Conservation (phyloP, 2,329 filamentous ascomycete genomes). For the Plectosphaerella sp. region DNA sequence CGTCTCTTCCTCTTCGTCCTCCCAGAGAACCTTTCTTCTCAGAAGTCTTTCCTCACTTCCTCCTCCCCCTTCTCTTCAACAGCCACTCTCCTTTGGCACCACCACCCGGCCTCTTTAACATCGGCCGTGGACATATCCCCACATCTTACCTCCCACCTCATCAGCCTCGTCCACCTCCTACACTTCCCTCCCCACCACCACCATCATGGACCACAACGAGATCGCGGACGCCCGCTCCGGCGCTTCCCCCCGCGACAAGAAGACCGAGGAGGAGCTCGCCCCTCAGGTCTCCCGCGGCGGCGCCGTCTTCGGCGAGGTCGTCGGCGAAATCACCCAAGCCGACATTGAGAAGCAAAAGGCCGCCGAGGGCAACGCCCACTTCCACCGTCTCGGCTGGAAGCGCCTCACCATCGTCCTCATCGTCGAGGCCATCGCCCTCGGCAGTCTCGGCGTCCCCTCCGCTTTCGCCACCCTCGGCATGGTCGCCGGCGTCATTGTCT, state of each 20-base stretch:
- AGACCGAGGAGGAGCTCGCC: conserved; percentile 7
- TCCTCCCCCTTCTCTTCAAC: neutral
- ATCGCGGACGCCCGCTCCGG: conserved; percentile 2
- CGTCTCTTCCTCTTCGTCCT: neutral
- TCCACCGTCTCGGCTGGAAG: conserved; percentile 52
- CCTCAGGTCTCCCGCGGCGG: conserved; percentile 12
- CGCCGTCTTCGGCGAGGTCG: conserved; percentile 18
- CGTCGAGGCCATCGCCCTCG: conserved; percentile 53
- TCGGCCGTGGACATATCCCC: neutral
- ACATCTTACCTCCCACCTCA: neutral
- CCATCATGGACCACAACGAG: conserved; percentile 11
- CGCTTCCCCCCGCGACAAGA: conserved; percentile 8
- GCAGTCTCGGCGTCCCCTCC: conserved; percentile 43
- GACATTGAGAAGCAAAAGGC: conserved; percentile 43
- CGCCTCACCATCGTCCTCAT: conserved; percentile 51
- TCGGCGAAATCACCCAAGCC: conserved; percentile 19
- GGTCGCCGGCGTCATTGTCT: conserved; percentile 34
- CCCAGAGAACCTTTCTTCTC: neutral
- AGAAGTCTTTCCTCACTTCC: neutral
- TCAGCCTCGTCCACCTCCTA: neutral
- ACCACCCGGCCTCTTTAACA: neutral
- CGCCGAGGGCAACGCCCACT: conserved; percentile 40
- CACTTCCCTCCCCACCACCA: neutral
- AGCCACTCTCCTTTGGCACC: neutral
- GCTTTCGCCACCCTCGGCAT: conserved; percentile 51